Conservation (phyloP, 768 basidiomycete species). For the Boletus barrowsii region DNA sequence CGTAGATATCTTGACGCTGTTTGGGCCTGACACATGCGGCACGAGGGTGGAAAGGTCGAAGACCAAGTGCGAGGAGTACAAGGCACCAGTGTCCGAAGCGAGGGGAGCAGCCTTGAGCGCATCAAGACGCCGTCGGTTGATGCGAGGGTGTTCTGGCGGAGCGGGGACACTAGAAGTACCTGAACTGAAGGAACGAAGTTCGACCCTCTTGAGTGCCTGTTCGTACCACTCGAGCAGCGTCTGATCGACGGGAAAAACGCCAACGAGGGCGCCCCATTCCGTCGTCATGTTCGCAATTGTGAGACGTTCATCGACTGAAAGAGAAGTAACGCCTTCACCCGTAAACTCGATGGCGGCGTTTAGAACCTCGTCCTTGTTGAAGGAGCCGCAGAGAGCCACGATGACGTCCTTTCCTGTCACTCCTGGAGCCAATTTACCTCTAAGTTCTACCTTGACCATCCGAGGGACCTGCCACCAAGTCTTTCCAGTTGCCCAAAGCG, state of each 20-base stretch:
- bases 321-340: conserved; percentile 76
- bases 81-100: conserved; percentile 70
- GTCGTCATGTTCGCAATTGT: conserved; percentile 99
- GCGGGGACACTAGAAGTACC: conserved; percentile 50
- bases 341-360: conserved; percentile 97
- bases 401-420: conserved; percentile 99
- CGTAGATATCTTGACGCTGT: conserved; percentile 96
- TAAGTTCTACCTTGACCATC: conserved; percentile 92
- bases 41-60: conserved; percentile 93
- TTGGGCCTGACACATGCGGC: conserved; percentile 95
- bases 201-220: conserved; percentile 62
- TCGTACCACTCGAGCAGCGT: conserved; percentile 87
- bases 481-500: conserved; percentile 95
- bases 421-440: conserved; percentile 76
- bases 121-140: conserved; percentile 72
- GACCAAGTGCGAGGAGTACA: conserved; percentile 83
- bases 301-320: conserved; percentile 87
- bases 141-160: conserved; percentile 79
- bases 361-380: conserved; percentile 94
- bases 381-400: conserved; percentile 91
- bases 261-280: conserved; percentile 97
- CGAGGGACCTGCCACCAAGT: conserved; percentile 99
- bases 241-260: conserved; percentile 90
- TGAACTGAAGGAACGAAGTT: conserved; percentile 70
- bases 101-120: conserved; percentile 53